Percentiles rank a stretch among this genome's conserved stretches.
phyloP scores from a whole-genome alignment of 208 protist genomes.

The Leishmania gerbilli region DNA sequence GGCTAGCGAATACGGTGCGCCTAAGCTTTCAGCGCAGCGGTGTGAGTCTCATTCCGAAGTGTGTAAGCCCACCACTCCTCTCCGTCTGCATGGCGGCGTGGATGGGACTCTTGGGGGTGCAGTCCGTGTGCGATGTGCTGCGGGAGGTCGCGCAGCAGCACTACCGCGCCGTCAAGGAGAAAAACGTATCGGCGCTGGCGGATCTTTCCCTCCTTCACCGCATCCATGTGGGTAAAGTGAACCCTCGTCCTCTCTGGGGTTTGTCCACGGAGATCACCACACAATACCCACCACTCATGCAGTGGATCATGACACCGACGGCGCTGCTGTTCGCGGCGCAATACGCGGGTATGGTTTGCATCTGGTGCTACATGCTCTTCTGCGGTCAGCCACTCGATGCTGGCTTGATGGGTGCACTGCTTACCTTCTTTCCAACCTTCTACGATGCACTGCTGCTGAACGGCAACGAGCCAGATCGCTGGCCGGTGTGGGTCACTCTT shows the following conservation, averaged over 20 bases:
- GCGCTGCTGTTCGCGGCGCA: constrained; percentile 34
- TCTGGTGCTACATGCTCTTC: constrained; percentile 48
- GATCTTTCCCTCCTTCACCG: constrained; percentile 17
- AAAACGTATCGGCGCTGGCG: constrained; percentile 11
- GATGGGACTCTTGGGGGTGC: constrained; percentile 24
- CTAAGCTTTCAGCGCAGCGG: constrained; percentile 16
- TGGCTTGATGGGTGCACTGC: constrained; percentile 27
- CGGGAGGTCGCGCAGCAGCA: constrained; percentile 27
- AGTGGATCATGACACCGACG: constrained; percentile 22
- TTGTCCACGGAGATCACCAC: constrained; percentile 18
- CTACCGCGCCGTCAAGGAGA: constrained; percentile 20
- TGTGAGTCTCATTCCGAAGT: constrained; percentile 16
- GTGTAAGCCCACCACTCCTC: constrained; percentile 8
- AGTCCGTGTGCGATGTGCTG: constrained; percentile 25
- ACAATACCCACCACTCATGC: constrained; percentile 15
- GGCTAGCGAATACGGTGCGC: constrained; percentile 4
- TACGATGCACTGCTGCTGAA: constrained; percentile 51
- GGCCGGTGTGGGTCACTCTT: constrained; percentile 45
- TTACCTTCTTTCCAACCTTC: constrained; percentile 48
- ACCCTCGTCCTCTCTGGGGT: constrained; percentile 24
- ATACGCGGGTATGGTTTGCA: constrained; percentile 32
- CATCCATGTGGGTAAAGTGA: constrained; percentile 9
- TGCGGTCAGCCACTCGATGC: constrained; percentile 31
- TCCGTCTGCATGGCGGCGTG: constrained; percentile 23
- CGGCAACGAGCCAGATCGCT: constrained; percentile 45